Base-by-base conservation (phyloP, 1,139 yeast genomes). In the Geotrichum bryndzae region DNA sequence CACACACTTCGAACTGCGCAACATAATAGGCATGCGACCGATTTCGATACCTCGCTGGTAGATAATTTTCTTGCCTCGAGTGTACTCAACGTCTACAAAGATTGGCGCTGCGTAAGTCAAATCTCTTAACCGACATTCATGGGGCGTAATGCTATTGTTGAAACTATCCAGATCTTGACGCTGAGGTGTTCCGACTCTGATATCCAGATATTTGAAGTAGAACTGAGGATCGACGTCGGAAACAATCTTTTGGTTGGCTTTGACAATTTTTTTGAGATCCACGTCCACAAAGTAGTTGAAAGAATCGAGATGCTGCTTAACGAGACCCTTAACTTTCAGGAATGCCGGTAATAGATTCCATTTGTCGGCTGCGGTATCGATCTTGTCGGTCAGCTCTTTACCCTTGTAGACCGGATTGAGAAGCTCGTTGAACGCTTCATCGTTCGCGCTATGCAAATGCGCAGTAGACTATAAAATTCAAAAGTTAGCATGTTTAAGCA, bases 11-110 rank as follows among this genome's bases (percentile, higher is more conserved):
- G 90, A 89, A 45, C 96, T 88, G 70, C 98, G 82, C 68, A 94
- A 80, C 99, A 94, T 94, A 69, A 94, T 86, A 13, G 99, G 99
- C 97, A 94, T 94, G 70, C 96, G 83, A 51, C 99, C 99, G 64
- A 94, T 92, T 72, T 91, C 97, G 66, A 95, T 83, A 72, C 91
- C 96, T 70, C 88, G 83, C 69, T 91, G 94, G 79, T 90, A 84
- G 66, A 92, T 90, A 72, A 94, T 90, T 74, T 90, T 91, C 67
- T 94, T 82, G 23, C 98, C 99, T 72, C 97, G 81, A 0, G 98
- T 94, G 72, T 94, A 94, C 72, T 95, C 99, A 38, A 94, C 96
- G 76, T 94, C 99, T 59, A 95, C 99, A 69, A 87, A 90, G 52
- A 94, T 90, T 0, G 98, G 98, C 0, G 99, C 98, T 52, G 96